Base-by-base conservation (phyloP, 805 yeast genomes). In the Saccharomycopsis guyanensis region DNA sequence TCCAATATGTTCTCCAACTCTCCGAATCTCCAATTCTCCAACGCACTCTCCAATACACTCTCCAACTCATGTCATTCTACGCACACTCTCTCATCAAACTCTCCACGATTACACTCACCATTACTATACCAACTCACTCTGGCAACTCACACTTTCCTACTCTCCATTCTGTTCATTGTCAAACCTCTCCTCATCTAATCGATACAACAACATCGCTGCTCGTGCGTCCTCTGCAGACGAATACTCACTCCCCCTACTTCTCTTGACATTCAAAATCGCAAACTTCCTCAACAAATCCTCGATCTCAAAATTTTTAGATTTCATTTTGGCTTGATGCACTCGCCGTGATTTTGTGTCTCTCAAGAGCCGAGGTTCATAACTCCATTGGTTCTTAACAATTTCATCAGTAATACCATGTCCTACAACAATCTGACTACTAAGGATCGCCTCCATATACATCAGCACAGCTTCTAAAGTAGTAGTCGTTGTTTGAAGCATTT, bases 151-250 rank as follows among this genome's bases (percentile, higher is more conserved):
- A n/a, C n/a, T n/a, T n/a, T n/a, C n/a, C n/a, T n/a, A n/a, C n/a
- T n/a, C n/a, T n/a, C n/a, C n/a, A n/a, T n/a, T n/a, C n/a, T n/a
- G n/a, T n/a, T n/a, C n/a, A n/a, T 63, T 65, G 53, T 81, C 93
- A 57, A 85, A 80, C 43, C 76, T 86, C 44, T 66, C 68, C 57
- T 76, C 80, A 52, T 76, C 73, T 43, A 73, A 58, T 51, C 84
- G 72, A 58, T 78, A 88, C 15, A 88, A 62, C 50, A 80, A 60
- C 95, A 88, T 89, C 0, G 96, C 80, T 1, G 89, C 89, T 57
- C 76, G 75, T 0, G 96, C 95, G 66, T 88, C 97, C 58, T 86
- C 95, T 1, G 89, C 86, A 0, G 96, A 86, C 3, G 93, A 82
- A 65, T 89, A 96, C 51, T 78, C 72, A n/a, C n/a, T n/a, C n/a